phyloP scores from a whole-genome alignment of 257 asterid genomes.

The Schizonepeta tenuifolia region DNA sequence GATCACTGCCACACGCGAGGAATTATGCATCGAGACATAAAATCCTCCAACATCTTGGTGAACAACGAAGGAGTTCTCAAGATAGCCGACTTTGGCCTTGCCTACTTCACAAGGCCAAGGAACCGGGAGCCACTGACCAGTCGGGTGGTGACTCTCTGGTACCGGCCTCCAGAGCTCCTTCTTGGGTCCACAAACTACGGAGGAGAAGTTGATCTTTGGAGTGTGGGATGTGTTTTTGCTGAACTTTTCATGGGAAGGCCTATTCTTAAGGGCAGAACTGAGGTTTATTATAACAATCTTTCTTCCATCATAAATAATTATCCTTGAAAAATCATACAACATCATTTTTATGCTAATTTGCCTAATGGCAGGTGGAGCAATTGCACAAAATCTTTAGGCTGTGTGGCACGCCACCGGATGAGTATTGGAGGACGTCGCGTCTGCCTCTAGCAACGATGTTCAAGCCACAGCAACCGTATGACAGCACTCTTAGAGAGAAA shows the following conservation, averaged over 20 bases:
- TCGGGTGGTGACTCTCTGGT: conserved; percentile 96
- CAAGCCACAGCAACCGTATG: conserved; percentile 86
- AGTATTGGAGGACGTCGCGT: conserved; percentile 71
- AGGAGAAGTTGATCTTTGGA: conserved; percentile 86
- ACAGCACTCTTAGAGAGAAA: conserved; percentile 73
- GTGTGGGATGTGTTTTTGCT: conserved; percentile 93
- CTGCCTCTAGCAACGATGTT: conserved; percentile 89
- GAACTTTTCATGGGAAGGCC: conserved; percentile 92
- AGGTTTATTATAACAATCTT: conserved; percentile 40
- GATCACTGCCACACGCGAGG: conserved; percentile 91
- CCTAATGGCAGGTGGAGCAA: conserved; percentile 70
- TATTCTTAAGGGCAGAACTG: conserved; percentile 89
- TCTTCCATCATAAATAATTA: too few relatives aligned
- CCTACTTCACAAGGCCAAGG: conserved; percentile 59
- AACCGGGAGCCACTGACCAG: conserved; percentile 73
- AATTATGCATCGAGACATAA: conserved; percentile 86
- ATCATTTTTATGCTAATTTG: background rate
- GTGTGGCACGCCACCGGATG: conserved; percentile 84
- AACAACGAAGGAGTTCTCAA: conserved; percentile 80
- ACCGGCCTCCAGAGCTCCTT: conserved; percentile 94
- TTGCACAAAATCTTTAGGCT: conserved; percentile 90
- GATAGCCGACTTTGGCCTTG: conserved; percentile 92
- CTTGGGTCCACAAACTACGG: conserved; percentile 83
- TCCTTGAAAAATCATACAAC: too few relatives aligned
- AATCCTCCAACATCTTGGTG: conserved; percentile 79